Conservation (phyloP, 2,329 filamentous ascomycete species). For the Alternaria arbusti region DNA sequence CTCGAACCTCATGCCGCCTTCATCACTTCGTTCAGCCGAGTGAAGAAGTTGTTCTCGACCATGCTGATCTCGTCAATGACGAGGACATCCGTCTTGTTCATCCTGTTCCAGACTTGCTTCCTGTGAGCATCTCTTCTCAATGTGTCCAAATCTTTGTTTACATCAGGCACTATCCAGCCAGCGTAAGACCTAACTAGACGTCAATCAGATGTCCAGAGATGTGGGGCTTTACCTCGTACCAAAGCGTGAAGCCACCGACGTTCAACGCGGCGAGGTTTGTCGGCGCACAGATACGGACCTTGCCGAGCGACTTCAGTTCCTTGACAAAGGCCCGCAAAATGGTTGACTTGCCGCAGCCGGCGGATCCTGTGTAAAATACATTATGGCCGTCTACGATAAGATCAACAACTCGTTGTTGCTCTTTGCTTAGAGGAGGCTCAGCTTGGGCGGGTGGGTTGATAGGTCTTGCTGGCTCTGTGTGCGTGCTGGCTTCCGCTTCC, state of each 20-base stretch:
- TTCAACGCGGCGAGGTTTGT: slow-evolving; percentile 66
- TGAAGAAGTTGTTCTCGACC: slow-evolving; percentile 63
- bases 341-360: slow-evolving; percentile 66
- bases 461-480: not conserved
- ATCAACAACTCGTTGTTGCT: slow-evolving; percentile 58
- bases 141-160: slow-evolving; percentile 51
- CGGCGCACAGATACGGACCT: slow-evolving; percentile 59
- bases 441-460: not conserved
- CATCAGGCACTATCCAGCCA: slow-evolving; percentile 59
- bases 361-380: slow-evolving; percentile 70
- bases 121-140: slow-evolving; percentile 44
- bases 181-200: slow-evolving; percentile 51
- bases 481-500: not conserved
- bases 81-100: slow-evolving; percentile 57
- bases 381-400: slow-evolving; percentile 61
- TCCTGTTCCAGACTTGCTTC: slow-evolving; percentile 46
- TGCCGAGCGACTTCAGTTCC: slow-evolving; percentile 44
- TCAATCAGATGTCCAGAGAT: not conserved
- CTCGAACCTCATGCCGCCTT: slow-evolving; percentile 39
- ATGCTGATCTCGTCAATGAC: slow-evolving; percentile 72
- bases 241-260: slow-evolving; percentile 63
- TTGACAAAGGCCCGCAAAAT: slow-evolving; percentile 59
- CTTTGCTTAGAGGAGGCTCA: slow-evolving; percentile 50
- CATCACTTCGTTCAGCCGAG: slow-evolving; percentile 57
- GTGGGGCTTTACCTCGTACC: not conserved